phyloP scores from a whole-genome alignment of 1,284 basidiomycete species.

The Macrocystidia cucumis region DNA sequence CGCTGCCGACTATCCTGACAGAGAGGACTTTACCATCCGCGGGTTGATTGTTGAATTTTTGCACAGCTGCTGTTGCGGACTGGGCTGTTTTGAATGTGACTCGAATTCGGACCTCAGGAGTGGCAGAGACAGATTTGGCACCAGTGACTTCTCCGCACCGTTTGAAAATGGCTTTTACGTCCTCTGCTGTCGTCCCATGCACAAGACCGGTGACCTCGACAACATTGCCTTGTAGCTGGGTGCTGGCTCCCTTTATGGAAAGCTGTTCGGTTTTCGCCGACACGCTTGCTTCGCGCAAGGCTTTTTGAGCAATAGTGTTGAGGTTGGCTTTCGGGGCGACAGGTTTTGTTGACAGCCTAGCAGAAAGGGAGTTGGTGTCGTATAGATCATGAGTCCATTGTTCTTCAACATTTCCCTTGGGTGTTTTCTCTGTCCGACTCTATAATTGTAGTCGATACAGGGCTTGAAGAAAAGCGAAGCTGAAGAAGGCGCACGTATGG shows the following conservation, averaged over 20 bases:
- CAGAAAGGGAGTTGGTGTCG: constrained; percentile 55
- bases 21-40: constrained; percentile 74
- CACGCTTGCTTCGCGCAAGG: constrained; percentile 42
- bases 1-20: constrained; percentile 57
- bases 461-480: constrained; percentile 16
- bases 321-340: constrained; percentile 34
- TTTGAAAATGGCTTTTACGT: constrained; percentile 83
- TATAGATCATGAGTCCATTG: constrained; percentile 71
- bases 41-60: constrained; percentile 71
- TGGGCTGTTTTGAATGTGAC: constrained; percentile 64
- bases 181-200: constrained; percentile 72
- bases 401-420: constrained; percentile 60
- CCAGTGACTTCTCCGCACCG: constrained; percentile 64
- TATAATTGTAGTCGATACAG: constrained; percentile 18
- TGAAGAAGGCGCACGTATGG: constrained; percentile 60
- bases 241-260: constrained; percentile 69
- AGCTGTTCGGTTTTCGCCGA: constrained; percentile 25
- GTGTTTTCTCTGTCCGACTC: constrained; percentile 41
- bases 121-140: constrained; percentile 34
- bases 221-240: constrained; percentile 46
- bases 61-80: constrained; percentile 60
- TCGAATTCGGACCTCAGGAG: constrained; percentile 54
- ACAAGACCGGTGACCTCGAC: constrained; percentile 74
- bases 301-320: constrained; percentile 43
- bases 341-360: constrained; percentile 42